A percentile compares a stretch with the other conserved stretches of the same genome.
These are phyloP conservation scores for Fusarium chlamydosporum DNA, from an alignment of 2,329 filamentous ascomycete genomes.

Conservation along the genomic window DNA sequence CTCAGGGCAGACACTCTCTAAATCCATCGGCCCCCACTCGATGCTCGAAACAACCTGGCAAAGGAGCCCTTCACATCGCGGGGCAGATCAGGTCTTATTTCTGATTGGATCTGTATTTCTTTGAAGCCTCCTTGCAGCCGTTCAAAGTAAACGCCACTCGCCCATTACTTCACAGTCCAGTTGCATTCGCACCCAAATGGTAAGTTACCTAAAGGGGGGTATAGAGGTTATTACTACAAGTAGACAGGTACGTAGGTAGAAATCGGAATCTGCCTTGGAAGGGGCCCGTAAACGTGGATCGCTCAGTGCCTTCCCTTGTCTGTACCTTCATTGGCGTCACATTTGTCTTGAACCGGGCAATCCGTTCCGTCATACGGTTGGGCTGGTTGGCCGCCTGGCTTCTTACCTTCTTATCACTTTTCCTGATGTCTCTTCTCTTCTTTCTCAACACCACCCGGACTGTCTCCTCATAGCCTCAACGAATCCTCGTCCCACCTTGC, in stretches of 20 bases:
- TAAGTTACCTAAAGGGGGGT: background rate
- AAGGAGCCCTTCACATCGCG: conserved; percentile 25
- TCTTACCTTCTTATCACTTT: conserved; percentile 10
- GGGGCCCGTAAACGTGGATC: conserved; percentile 31
- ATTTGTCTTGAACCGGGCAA: conserved; percentile 28
- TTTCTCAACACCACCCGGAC: conserved; percentile 16
- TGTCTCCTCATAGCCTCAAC: conserved; percentile 1
- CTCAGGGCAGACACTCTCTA: conserved; percentile 27
- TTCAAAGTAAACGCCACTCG: conserved; percentile 15
- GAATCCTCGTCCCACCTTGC: background rate
- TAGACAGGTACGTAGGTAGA: conserved; percentile 2
- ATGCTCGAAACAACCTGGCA: conserved; percentile 13
- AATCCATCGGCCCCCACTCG: conserved; percentile 28
- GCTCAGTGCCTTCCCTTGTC: conserved; percentile 34
- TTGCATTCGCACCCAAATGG: conserved; percentile 15
- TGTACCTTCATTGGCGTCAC: conserved; percentile 40
- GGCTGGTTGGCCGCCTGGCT: background rate
- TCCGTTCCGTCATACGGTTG: conserved; percentile 36
- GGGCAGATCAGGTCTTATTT: conserved; percentile 25
- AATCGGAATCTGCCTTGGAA: conserved; percentile 37
- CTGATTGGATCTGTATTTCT: conserved; percentile 32
- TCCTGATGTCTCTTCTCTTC: conserved; percentile 20
- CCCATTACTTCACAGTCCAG: conserved; percentile 32
- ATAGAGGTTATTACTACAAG: background rate
- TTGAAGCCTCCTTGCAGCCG: conserved; percentile 17